These are phyloP conservation scores for Apiospora rasikravindrae DNA, from an alignment of 2,329 filamentous ascomycete species.

Conservation along the genomic window DNA sequence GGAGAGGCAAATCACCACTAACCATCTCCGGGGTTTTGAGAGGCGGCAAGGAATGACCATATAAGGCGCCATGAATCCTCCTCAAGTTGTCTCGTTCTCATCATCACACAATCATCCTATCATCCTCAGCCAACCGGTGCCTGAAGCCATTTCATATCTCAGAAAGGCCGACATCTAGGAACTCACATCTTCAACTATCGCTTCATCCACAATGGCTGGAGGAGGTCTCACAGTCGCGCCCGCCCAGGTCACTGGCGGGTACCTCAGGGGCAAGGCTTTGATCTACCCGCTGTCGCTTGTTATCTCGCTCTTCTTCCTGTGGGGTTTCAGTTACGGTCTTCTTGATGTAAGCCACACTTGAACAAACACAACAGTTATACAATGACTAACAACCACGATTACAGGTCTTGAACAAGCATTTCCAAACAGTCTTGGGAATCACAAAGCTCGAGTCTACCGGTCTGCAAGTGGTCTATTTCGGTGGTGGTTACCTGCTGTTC, in stretches of 20 bases:
- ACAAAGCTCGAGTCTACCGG: slow-evolving; percentile 46
- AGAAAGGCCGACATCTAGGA: neutral
- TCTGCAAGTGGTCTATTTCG: slow-evolving; percentile 50
- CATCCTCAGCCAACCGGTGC: neutral
- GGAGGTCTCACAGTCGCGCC: slow-evolving; percentile 45
- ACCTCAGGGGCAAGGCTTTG: slow-evolving; percentile 44
- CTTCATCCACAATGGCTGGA: slow-evolving; percentile 42
- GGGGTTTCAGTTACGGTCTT: slow-evolving; percentile 64
- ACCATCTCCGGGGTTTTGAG: neutral
- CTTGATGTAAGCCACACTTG: slow-evolving; percentile 6
- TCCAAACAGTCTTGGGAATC: slow-evolving; percentile 52
- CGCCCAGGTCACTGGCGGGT: slow-evolving; percentile 44
- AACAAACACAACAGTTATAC: too few relatives aligned
- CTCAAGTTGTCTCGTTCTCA: neutral
- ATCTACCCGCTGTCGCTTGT: slow-evolving; percentile 60
- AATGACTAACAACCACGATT: neutral
- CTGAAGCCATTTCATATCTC: neutral
- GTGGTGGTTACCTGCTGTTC: slow-evolving; percentile 46
- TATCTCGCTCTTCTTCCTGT: slow-evolving; percentile 68
- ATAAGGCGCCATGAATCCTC: slow-evolving; percentile 4
- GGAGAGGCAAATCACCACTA: neutral
- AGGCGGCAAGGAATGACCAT: neutral
- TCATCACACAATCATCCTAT: neutral
- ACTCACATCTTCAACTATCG: neutral
- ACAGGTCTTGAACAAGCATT: slow-evolving; percentile 50